A percentile compares a stretch with the other conserved stretches of the same genome.
Evolutionary conservation across 805 yeast species (phyloP).

Genomic region (Candida loeiensis): DNA sequence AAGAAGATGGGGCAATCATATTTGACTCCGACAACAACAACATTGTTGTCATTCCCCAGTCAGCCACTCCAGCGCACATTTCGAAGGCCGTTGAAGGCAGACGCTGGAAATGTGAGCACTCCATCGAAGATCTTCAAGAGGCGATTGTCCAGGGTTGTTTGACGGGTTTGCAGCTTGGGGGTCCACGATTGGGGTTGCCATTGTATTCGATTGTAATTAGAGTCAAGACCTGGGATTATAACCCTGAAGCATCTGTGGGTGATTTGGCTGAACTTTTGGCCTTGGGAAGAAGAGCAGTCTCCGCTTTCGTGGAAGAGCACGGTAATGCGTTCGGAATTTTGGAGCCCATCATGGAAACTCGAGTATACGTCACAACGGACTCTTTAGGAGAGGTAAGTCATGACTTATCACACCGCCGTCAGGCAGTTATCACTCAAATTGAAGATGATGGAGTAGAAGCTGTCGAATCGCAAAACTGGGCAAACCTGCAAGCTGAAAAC

Average conservation of each 20-base stretch:
- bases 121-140: constrained; percentile 50
- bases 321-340: constrained; percentile 48
- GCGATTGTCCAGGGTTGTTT: constrained; percentile 55
- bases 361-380: constrained; percentile 61
- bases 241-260: constrained; percentile 39
- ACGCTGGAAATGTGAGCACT: constrained; percentile 48
- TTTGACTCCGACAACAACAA: constrained; percentile 49
- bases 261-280: constrained; percentile 37
- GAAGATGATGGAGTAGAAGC: constrained; percentile 54
- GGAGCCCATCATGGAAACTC: constrained; percentile 86
- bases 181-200: constrained; percentile 53
- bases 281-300: constrained; percentile 39
- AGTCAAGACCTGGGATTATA: constrained; percentile 50
- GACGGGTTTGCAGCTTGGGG: constrained; percentile 66
- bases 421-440: constrained; percentile 68
- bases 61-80: constrained; percentile 23
- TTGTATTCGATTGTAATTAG: constrained; percentile 59
- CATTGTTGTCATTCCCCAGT: constrained; percentile 35
- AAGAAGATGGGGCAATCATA: constrained; percentile 37
- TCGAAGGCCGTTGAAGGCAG: constrained; percentile 12
- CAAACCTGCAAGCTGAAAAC: constrained; percentile 52
- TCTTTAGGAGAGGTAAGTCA: constrained; percentile 81
- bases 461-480: constrained; percentile 42
- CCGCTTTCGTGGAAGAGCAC: constrained; percentile 20
- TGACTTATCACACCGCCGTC: constrained; percentile 75